Evolutionary conservation across 1,284 basidiomycete species (phyloP).

Genomic region (Moesziomyces sp.): DNA sequence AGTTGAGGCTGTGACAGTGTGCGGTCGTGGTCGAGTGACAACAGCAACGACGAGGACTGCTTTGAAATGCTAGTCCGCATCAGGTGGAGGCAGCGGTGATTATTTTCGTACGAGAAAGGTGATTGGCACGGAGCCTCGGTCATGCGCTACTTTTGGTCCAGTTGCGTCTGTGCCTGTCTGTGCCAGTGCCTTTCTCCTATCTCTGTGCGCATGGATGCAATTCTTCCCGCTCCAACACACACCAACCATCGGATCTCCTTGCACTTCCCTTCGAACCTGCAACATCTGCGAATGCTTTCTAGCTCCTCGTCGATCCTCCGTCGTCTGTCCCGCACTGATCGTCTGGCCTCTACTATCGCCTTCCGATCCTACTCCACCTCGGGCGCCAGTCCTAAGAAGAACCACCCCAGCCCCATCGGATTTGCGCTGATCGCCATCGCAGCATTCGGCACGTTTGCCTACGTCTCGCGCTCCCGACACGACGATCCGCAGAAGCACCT

Average conservation of each 20-base stretch:
- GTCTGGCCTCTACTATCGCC: conserved; percentile 10
- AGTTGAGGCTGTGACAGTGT: no score
- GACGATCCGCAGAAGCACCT: conserved; percentile 52
- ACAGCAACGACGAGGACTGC: not conserved
- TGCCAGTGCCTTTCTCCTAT: not conserved
- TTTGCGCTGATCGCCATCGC: conserved; percentile 51
- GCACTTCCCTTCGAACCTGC: not conserved
- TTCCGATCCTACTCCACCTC: conserved; percentile 18
- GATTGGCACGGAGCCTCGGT: not conserved
- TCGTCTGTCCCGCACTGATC: conserved; percentile 34
- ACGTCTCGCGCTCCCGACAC: conserved; percentile 52
- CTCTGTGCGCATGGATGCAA: not conserved
- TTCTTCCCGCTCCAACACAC: not conserved
- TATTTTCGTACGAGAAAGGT: not conserved
- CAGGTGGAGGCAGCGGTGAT: not conserved
- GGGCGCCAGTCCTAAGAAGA: conserved; percentile 24
- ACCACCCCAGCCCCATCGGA: conserved; percentile 56
- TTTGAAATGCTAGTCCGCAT: not conserved
- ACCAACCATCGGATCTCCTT: not conserved
- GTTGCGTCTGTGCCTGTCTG: no score
- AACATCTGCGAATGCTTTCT: conserved; percentile 25
- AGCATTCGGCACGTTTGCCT: conserved; percentile 59
- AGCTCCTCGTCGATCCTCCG: conserved; percentile 16
- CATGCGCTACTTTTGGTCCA: not conserved
- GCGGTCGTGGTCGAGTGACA: not conserved